Percentiles rank a stretch among this genome's conserved stretches.
These are phyloP conservation scores for Cyberlindnera suaveolens DNA, from an alignment of 805 yeast genomes.

Conservation along the genomic window DNA sequence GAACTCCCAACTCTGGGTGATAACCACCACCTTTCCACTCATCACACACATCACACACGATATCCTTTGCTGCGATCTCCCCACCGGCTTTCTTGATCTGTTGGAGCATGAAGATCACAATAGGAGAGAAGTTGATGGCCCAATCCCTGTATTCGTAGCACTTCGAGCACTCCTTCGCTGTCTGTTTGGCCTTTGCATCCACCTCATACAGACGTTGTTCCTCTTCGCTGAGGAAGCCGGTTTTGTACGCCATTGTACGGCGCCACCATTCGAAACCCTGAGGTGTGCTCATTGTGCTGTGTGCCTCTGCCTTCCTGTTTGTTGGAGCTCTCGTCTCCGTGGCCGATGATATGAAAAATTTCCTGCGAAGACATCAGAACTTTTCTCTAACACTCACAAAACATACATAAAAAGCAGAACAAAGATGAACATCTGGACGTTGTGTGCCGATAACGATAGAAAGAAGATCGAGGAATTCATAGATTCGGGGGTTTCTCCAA, in stretches of 20 bases:
- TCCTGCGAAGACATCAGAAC: neutral
- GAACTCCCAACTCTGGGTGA: constrained; percentile 82
- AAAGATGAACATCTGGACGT: constrained; percentile 76
- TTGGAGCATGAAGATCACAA: constrained; percentile 80
- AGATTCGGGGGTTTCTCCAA: constrained; percentile 51
- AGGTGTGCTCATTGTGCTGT: neutral
- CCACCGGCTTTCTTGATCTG: constrained; percentile 63
- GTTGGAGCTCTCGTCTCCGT: no score
- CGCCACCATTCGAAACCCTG: constrained; percentile 79
- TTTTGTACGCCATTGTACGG: constrained; percentile 59
- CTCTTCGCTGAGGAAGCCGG: constrained; percentile 57
- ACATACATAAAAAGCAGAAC: neutral
- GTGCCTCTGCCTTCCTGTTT: neutral
- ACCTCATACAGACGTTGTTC: constrained; percentile 51
- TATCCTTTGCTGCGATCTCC: constrained; percentile 41
- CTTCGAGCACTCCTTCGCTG: constrained; percentile 49
- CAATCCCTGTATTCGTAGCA: constrained; percentile 79
- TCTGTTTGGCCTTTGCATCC: constrained; percentile 39
- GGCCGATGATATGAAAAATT: no score
- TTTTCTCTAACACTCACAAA: neutral
- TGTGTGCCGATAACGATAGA: constrained; percentile 80
- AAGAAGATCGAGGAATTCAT: constrained; percentile 53
- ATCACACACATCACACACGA: constrained; percentile 78
- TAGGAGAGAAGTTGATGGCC: constrained; percentile 76
- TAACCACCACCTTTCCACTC: constrained; percentile 87